phyloP scores from a whole-genome alignment of 768 basidiomycete species.

The Sarcodon sp. region DNA sequence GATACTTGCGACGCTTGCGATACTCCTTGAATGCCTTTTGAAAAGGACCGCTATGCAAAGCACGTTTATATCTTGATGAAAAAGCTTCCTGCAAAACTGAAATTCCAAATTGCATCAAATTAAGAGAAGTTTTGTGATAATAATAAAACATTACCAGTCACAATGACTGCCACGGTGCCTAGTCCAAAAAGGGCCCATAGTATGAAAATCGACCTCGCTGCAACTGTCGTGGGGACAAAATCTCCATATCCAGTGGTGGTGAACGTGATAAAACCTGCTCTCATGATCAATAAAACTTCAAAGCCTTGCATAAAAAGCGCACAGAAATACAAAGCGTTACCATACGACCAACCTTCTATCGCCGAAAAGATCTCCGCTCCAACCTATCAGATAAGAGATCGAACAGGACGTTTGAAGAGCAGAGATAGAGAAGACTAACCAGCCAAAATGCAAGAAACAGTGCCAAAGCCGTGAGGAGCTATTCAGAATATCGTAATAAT shows the following conservation, averaged over 20 bases:
- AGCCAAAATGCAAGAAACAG: conserved; percentile 74
- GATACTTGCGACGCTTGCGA: conserved; percentile 10
- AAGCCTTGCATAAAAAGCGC: conserved; percentile 9
- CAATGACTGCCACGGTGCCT: conserved; percentile 60
- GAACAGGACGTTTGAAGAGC: background rate
- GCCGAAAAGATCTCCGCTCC: conserved; percentile 54
- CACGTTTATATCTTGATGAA: conserved; percentile 48
- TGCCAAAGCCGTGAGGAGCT: conserved; percentile 35
- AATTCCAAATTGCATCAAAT: background rate
- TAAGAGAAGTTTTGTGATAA: background rate
- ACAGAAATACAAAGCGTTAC: conserved; percentile 64
- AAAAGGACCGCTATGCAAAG: conserved; percentile 33
- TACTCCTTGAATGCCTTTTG: conserved; percentile 33
- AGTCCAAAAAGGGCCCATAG: conserved; percentile 72
- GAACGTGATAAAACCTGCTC: conserved; percentile 56
- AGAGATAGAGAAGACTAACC: conserved; percentile 21
- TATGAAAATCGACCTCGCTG: conserved; percentile 66
- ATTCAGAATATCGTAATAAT: background rate
- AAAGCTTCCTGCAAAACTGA: conserved; percentile 57
- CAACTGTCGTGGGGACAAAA: conserved; percentile 42
- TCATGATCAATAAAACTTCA: background rate
- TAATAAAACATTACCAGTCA: conserved; percentile 38
- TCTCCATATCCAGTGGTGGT: conserved; percentile 73
- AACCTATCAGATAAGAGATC: conserved; percentile 22
- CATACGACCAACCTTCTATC: conserved; percentile 64